Base-by-base conservation (phyloP, 2,329 filamentous ascomycete genomes). In the Fusarium oligoseptatum region DNA sequence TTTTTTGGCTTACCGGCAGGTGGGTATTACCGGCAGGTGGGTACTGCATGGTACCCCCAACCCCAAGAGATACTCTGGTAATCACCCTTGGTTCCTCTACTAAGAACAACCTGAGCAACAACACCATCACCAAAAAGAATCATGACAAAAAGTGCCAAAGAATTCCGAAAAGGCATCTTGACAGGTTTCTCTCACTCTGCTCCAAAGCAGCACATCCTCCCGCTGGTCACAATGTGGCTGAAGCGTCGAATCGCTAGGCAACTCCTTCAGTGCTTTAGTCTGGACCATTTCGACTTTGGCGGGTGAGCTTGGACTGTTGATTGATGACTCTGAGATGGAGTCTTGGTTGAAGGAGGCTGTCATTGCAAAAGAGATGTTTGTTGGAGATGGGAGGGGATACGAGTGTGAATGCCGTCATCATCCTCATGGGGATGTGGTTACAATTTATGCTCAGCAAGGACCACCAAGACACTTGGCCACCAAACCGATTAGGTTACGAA, bases 61-160 rank as follows among this genome's bases (percentile, higher is more conserved):
- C 85, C 85, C 84, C 86, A 87, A 5, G 84, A 85, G 66, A 88
- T 87, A 67, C 84, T 86, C 76, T 87, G 83, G 70, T 87, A 87
- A 68, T 85, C 80, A 48, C 88, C 88, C 77, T 87, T 88, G 15
- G 78, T 78, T 29, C 78, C 80, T 5, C 80, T 81, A 67, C 89
- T 91, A 14, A 94, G 85, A 0, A 90, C 83, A 1, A 93, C 92
- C 80, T 94, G 92, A 4, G 92, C 92, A 22, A 94, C 90, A 64
- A 90, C 90, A n/a, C 91, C 92, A 70, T 94, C 89, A 5, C 92
- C 92, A 76, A 94, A 94, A 45, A 94, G 82, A 68, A 94, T 85
- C 71, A 94, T 81, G 64, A 92, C 87, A 84, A 94, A 94, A 91
- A 14, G 90, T 92, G 9, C 91, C 92, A 60, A 92, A 88, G 82